Evolutionary conservation across 1,284 basidiomycete species (phyloP), one percentile per base, ranked within the genome.

Genomic region (Sphagnurus paluster): DNA sequence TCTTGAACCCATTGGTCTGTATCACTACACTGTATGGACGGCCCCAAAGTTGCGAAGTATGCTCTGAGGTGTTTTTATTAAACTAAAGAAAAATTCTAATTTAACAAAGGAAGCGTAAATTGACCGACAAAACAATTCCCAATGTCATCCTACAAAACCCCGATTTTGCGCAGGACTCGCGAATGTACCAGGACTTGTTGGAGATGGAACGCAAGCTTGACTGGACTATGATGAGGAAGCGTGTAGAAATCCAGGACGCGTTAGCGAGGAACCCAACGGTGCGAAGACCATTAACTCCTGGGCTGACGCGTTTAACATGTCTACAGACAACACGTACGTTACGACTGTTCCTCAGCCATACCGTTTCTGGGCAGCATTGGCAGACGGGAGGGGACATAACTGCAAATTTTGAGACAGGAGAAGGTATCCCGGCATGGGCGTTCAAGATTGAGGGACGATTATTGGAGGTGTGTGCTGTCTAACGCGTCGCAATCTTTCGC

Each of bases 161-260:
- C 19, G 79, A 83, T 37, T 88, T 94, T 57, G 77, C 86, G 14
- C 76, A 80, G 53, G 87, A 96, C 66, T 90, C 91, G 17, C 77
- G 77, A 44, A 90, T 96, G 76, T 98, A 98, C 67, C 79, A 83
- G 48, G 84, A 90, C 59, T 74, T 98, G 24, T 71, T 95, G 37
- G 85, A 90, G 50, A 89, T 93, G 77, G 95, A 98, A 67, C 80
- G 89, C 52, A 90, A 88, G 64, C 75, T 98, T 8, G 95, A 98
- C 67, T 98, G 96, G 96, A 96, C 92, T 4, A 85, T 97, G 68
- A 84, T 84, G 56, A 76, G 96, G 55, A 97, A 97, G 66, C 84
- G 81, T 54, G 88, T 90, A 9, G 96, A 98, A 62, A 83, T 96
- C 33, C 87, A 90, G 60, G 93, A 97, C 63, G 81, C 90, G 16